Conservation (phyloP, 805 yeast species). For the Hyphopichia homilentoma region DNA sequence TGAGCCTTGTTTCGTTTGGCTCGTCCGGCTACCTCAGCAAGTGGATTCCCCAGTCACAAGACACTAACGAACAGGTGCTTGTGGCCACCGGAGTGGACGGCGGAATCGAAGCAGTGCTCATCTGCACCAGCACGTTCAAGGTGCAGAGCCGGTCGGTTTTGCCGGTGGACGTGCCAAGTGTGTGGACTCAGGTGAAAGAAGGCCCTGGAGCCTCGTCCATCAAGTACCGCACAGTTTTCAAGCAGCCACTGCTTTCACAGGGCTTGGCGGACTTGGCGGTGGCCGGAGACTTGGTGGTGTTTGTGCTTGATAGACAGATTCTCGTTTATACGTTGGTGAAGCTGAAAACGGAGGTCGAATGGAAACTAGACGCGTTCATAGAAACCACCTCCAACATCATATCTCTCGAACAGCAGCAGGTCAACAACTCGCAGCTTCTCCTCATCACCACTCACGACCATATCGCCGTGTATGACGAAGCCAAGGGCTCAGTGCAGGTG, state of each 20-base stretch:
- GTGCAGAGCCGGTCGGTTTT: neutral
- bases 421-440: neutral
- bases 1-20: slow-evolving; percentile 4
- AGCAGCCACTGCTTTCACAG: too few species aligned
- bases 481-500: neutral
- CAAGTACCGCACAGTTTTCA: too few species aligned
- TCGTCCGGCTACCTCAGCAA: slow-evolving; percentile 5
- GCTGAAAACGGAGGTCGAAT: neutral
- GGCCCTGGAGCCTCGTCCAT: too few species aligned
- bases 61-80: slow-evolving; percentile 7
- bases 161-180: too few species aligned
- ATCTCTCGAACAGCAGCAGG: neutral
- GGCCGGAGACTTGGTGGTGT: neutral
- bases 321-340: neutral
- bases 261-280: neutral
- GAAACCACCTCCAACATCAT: neutral
- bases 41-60: slow-evolving; percentile 6
- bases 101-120: too few species aligned
- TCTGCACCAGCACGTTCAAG: slow-evolving; percentile 1
- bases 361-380: neutral
- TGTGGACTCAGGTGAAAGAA: too few species aligned
- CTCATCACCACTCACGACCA: neutral
- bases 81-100: slow-evolving; percentile 8
- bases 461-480: neutral
- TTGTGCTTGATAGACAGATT: neutral